These are phyloP conservation scores for Ceratocystis ficicola DNA, from an alignment of 2,329 filamentous ascomycete genomes.

Conservation along the genomic window DNA sequence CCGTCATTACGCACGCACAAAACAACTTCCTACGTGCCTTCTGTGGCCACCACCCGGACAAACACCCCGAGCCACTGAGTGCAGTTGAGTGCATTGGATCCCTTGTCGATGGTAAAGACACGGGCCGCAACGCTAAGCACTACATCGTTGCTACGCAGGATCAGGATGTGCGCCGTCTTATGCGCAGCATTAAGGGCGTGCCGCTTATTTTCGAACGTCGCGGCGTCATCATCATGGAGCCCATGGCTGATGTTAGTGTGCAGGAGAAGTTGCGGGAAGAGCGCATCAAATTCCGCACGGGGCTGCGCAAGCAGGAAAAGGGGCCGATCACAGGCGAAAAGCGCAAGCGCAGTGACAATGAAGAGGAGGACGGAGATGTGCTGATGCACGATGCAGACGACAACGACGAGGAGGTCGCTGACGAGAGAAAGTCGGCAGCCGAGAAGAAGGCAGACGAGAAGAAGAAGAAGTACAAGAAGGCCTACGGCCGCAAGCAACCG, in stretches of 20 bases:
- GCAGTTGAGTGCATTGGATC: slow-evolving; percentile 57
- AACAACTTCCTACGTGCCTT: slow-evolving; percentile 57
- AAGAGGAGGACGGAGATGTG: slow-evolving; percentile 28
- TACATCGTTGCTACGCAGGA: slow-evolving; percentile 71
- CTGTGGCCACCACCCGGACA: slow-evolving; percentile 63
- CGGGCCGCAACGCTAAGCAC: slow-evolving; percentile 60
- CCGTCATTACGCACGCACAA: slow-evolving; percentile 65
- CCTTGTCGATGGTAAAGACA: slow-evolving; percentile 68
- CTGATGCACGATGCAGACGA: slow-evolving; percentile 17
- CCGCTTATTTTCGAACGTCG: slow-evolving; percentile 68
- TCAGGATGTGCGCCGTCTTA: slow-evolving; percentile 45
- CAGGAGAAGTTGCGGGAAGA: slow-evolving; percentile 56
- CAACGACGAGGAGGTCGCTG: slow-evolving; percentile 27
- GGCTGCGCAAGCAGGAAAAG: slow-evolving; percentile 42
- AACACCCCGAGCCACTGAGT: slow-evolving; percentile 58
- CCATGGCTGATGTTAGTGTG: slow-evolving; percentile 58
- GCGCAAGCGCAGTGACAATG: slow-evolving; percentile 40
- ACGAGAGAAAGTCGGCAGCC: slow-evolving; percentile 19
- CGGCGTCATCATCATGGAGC: slow-evolving; percentile 60
- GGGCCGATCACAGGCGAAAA: slow-evolving; percentile 32
- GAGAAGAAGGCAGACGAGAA: slow-evolving; percentile 9
- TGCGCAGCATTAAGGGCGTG: slow-evolving; percentile 58
- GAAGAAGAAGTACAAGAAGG: slow-evolving; percentile 45
- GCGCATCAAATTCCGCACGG: slow-evolving; percentile 59
- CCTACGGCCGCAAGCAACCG: slow-evolving; percentile 52